Conservation (phyloP, 2,329 filamentous ascomycete species). For the Xylariomycetidae sp. region DNA sequence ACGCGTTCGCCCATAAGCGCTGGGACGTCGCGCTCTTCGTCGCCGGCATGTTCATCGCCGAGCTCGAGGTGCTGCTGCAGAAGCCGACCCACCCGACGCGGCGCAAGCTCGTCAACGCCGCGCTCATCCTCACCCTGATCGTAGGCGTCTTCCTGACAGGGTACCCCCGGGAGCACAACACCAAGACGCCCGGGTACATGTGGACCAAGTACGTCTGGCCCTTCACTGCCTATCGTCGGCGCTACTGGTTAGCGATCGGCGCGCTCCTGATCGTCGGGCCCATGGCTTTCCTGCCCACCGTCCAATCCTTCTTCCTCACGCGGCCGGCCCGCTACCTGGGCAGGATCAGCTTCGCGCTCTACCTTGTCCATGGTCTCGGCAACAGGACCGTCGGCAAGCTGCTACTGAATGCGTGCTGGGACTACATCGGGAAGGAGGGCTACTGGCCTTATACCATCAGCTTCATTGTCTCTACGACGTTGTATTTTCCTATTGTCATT, state of each 20-base stretch:
- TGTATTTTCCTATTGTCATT: slow-evolving; percentile 32
- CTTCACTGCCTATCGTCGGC: slow-evolving; percentile 23
- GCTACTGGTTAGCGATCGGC: slow-evolving; percentile 24
- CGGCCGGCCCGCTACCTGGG: slow-evolving; percentile 50
- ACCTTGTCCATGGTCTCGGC: slow-evolving; percentile 50
- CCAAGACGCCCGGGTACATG: slow-evolving; percentile 20
- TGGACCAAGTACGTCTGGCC: slow-evolving; percentile 26
- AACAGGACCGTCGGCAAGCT: slow-evolving; percentile 23
- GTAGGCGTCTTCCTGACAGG: slow-evolving; percentile 23
- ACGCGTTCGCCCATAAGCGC: slow-evolving; percentile 23
- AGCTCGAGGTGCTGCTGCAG: slow-evolving; percentile 20
- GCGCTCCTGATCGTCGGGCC: slow-evolving; percentile 33
- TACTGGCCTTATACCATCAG: slow-evolving; percentile 21
- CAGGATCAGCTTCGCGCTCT: slow-evolving; percentile 53
- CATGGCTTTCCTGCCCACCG: slow-evolving; percentile 19
- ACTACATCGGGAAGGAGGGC: slow-evolving; percentile 27
- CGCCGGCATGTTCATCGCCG: slow-evolving; percentile 23
- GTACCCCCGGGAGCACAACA: slow-evolving; percentile 24
- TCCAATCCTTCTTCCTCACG: slow-evolving; percentile 21
- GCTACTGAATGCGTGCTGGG: slow-evolving; percentile 23
- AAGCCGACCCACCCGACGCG: slow-evolving; percentile 15
- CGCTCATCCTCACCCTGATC: slow-evolving; percentile 17
- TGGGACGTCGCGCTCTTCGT: slow-evolving; percentile 27
- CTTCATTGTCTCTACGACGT: slow-evolving; percentile 17
- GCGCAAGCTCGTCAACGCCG: slow-evolving; percentile 14